A percentile compares a stretch with the other conserved stretches of the same genome.
phyloP scores from a whole-genome alignment of 352 stramenopile species.

The Globisporangium parvum region DNA sequence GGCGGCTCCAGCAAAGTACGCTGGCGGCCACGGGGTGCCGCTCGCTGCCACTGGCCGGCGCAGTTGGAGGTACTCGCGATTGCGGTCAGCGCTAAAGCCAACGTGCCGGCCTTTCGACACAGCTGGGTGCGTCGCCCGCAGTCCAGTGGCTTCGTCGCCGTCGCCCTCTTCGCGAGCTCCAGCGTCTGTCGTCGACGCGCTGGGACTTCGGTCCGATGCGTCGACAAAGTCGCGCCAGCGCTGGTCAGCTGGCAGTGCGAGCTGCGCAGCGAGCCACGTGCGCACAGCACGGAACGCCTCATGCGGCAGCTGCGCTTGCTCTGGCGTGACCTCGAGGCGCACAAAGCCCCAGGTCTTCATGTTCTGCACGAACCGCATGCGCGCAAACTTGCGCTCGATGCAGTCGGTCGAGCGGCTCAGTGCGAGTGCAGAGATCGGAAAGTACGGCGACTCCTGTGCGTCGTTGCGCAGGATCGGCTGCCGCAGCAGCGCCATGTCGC shows the following conservation, averaged over 20 bases:
- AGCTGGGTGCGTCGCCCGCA: constrained; percentile 25
- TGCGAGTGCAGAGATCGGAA: constrained; percentile 38
- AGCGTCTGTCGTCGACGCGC: not conserved
- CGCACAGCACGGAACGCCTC: constrained; percentile 54
- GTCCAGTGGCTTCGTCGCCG: constrained; percentile 1
- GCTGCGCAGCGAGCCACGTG: constrained; percentile 49
- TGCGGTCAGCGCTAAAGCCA: constrained; percentile 63
- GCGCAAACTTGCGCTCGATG: constrained; percentile 46
- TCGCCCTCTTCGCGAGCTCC: constrained; percentile 7
- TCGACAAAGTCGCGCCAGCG: constrained; percentile 76
- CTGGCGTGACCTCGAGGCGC: constrained; percentile 50
- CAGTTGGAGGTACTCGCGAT: constrained; percentile 77
- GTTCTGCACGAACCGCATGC: constrained; percentile 57
- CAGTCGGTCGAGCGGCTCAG: constrained; percentile 27
- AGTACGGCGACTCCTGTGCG: constrained; percentile 60
- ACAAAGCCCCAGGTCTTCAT: constrained; percentile 74
- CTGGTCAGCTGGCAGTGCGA: constrained; percentile 37
- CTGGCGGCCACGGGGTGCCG: constrained; percentile 70
- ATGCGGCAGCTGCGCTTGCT: constrained; percentile 52
- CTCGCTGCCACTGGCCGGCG: constrained; percentile 53
- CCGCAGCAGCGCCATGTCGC: constrained; percentile 43
- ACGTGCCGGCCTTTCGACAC: constrained; percentile 68
- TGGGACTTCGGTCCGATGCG: constrained; percentile 6
- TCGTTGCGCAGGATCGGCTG: constrained; percentile 42
- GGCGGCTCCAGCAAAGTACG: constrained; percentile 54